Conservation (phyloP, 2,329 filamentous ascomycete species). For the Simplicillium aogashimaense region DNA sequence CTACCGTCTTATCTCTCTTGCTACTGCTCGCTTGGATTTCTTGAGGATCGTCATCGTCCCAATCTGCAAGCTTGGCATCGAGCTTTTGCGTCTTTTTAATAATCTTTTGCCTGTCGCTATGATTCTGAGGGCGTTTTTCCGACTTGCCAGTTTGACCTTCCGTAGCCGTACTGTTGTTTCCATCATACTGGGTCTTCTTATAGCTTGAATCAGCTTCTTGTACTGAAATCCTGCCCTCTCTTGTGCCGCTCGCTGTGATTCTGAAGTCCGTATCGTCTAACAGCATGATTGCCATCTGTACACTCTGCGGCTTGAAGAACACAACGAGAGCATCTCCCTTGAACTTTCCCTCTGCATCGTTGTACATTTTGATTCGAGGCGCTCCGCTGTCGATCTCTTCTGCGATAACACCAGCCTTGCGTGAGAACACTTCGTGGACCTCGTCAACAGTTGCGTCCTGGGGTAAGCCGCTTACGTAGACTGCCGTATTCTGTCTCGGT, state of each 20-base stretch:
- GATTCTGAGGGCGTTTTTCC: constrained; percentile 31
- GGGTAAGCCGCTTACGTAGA: constrained; percentile 87
- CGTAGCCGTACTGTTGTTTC: constrained; percentile 16
- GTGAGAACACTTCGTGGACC: constrained; percentile 71
- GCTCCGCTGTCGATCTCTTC: constrained; percentile 85
- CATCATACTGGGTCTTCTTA: constrained; percentile 72
- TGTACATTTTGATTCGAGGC: constrained; percentile 89
- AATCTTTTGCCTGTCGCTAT: constrained; percentile 75
- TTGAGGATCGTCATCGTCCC: constrained; percentile 79
- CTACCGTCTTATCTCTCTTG: constrained; percentile 69
- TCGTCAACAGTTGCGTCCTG: constrained; percentile 69
- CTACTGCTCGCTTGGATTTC: constrained; percentile 25
- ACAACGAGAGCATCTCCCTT: constrained; percentile 91
- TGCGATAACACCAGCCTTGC: constrained; percentile 81
- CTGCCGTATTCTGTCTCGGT: constrained; percentile 68
- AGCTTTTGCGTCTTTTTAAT: constrained; percentile 87
- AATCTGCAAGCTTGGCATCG: constrained; percentile 85
- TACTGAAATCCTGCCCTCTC: constrained; percentile 62
- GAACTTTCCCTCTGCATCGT: constrained; percentile 69
- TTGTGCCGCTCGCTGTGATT: constrained; percentile 40
- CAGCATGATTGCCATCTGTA: constrained; percentile 72
- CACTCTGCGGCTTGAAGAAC: constrained; percentile 93
- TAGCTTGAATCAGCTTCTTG: constrained; percentile 81
- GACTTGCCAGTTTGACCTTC: constrained; percentile 11
- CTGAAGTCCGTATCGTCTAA: constrained; percentile 78